These are phyloP conservation scores for Kernera saxatilis DNA, from an alignment of 345 rosid genomes.

Conservation along the genomic window DNA sequence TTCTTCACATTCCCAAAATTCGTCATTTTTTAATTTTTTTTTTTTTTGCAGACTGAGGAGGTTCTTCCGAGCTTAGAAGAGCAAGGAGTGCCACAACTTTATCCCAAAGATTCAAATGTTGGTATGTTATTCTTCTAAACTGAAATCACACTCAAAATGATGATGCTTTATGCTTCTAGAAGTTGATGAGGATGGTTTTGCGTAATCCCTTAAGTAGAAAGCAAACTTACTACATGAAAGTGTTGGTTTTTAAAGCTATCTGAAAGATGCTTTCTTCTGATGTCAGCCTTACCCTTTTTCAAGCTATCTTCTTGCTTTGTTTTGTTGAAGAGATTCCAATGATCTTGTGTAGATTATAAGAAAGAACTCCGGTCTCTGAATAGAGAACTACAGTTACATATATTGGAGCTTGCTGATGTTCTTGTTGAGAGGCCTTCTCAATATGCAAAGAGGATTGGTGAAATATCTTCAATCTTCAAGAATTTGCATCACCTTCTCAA, in stretches of 20 bases:
- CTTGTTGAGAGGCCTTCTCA: conserved; percentile 96
- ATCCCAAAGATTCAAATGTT: conserved; percentile 59
- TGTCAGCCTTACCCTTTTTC: neutral
- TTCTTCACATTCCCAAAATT: neutral
- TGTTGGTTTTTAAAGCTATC: neutral
- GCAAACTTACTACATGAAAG: neutral
- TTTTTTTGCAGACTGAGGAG: conserved; percentile 57
- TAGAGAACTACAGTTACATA: conserved; percentile 84
- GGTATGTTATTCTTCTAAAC: conserved; percentile 34
- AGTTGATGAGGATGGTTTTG: neutral
- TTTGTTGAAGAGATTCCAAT: neutral
- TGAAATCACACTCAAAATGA: neutral
- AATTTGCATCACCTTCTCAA: conserved; percentile 95
- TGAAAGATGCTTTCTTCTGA: neutral
- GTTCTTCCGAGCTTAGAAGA: conserved; percentile 89
- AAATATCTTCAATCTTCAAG: conserved; percentile 83
- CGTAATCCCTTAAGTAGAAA: neutral
- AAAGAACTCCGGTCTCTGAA: conserved; percentile 70
- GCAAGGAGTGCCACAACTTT: conserved; percentile 74
- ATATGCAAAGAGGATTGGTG: conserved; percentile 90
- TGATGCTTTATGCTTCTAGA: neutral
- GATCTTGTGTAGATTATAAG: conserved; percentile 57
- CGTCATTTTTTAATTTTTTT: neutral
- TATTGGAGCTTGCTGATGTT: conserved; percentile 89
- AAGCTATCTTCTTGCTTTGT: neutral